A percentile compares a stretch with the other conserved stretches of the same genome.
These are phyloP conservation scores for Hypoxylon sp. DNA, from an alignment of 2,329 filamentous ascomycete genomes.

Conservation along the genomic window DNA sequence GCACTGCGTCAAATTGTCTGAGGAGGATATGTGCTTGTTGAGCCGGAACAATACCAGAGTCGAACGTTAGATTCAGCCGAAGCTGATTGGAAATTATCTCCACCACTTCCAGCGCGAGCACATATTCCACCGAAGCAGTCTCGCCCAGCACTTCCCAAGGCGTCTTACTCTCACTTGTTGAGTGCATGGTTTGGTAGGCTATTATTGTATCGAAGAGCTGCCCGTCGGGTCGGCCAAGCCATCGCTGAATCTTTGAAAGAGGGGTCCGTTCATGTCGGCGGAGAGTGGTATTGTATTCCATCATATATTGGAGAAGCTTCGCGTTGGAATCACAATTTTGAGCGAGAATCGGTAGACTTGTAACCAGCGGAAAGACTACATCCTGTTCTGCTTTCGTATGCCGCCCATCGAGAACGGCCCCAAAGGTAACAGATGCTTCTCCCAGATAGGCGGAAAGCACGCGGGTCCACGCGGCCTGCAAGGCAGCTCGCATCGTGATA, in stretches of 20 bases:
- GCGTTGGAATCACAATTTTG: constrained; percentile 64
- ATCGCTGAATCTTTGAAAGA: constrained; percentile 77
- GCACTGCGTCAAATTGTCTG: constrained; percentile 75
- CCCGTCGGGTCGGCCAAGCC: constrained; percentile 73
- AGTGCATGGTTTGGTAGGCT: constrained; percentile 76
- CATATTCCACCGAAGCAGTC: constrained; percentile 78
- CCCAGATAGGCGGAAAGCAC: constrained; percentile 82
- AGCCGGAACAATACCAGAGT: constrained; percentile 71
- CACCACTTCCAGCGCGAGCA: constrained; percentile 83
- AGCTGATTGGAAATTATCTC: constrained; percentile 62
- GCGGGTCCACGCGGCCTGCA: constrained; percentile 82
- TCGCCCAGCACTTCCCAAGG: constrained; percentile 75
- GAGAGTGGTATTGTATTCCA: constrained; percentile 72
- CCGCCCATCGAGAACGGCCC: constrained; percentile 82
- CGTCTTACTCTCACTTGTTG: constrained; percentile 32
- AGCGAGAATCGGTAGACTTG: constrained; percentile 80
- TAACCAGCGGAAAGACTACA: constrained; percentile 81
- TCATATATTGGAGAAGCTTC: constrained; percentile 70
- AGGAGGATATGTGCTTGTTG: constrained; percentile 77
- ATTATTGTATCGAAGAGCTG: constrained; percentile 86
- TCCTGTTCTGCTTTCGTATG: constrained; percentile 68
- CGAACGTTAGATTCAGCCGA: constrained; percentile 74
- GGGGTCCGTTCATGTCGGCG: constrained; percentile 79
- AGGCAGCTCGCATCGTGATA: constrained; percentile 80
- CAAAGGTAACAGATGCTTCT: constrained; percentile 79